A percentile compares a stretch with the other conserved stretches of the same genome.
phyloP scores from a whole-genome alignment of 257 asterid genomes.

The Ajuga chamaepitys region DNA sequence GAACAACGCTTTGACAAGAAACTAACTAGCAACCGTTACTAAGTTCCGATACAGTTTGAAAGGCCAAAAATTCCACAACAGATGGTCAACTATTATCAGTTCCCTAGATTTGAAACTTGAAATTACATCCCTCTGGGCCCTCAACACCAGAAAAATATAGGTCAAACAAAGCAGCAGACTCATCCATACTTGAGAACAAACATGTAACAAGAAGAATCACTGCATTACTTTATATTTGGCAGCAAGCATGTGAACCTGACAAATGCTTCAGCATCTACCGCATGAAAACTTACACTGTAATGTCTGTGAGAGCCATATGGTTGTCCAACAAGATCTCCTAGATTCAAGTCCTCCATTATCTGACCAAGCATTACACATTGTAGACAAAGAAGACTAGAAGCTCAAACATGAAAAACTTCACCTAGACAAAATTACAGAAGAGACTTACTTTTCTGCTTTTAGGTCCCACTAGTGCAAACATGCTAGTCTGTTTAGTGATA shows the following conservation, averaged over 20 bases:
- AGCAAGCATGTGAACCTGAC: not conserved
- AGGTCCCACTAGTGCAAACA: slow-evolving; percentile 79
- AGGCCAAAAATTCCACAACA: not conserved
- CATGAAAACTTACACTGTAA: slow-evolving; percentile 51
- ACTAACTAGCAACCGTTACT: not conserved
- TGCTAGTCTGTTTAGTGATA: slow-evolving; percentile 67
- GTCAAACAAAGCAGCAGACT: not conserved
- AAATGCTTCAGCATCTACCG: slow-evolving; percentile 2
- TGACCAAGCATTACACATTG: slow-evolving; percentile 34
- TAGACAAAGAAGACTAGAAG: slow-evolving; percentile 15
- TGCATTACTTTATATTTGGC: not conserved
- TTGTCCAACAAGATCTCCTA: slow-evolving; percentile 67
- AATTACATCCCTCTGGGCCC: not conserved
- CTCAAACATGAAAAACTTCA: slow-evolving; percentile 9
- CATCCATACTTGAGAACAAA: not conserved
- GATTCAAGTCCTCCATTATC: slow-evolving; percentile 72
- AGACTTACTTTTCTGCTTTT: slow-evolving; percentile 56
- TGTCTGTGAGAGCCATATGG: slow-evolving; percentile 91
- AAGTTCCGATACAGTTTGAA: not conserved
- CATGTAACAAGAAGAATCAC: not conserved
- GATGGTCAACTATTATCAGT: slow-evolving; percentile 1
- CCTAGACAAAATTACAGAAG: slow-evolving; percentile 6
- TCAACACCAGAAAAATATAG: not conserved
- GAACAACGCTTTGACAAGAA: not conserved
- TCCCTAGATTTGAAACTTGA: not conserved